Evolutionary conservation across 176 grass and related monocot species (phyloP), one percentile per base, ranked within the genome.

Genomic region (Raddia guianensis): DNA sequence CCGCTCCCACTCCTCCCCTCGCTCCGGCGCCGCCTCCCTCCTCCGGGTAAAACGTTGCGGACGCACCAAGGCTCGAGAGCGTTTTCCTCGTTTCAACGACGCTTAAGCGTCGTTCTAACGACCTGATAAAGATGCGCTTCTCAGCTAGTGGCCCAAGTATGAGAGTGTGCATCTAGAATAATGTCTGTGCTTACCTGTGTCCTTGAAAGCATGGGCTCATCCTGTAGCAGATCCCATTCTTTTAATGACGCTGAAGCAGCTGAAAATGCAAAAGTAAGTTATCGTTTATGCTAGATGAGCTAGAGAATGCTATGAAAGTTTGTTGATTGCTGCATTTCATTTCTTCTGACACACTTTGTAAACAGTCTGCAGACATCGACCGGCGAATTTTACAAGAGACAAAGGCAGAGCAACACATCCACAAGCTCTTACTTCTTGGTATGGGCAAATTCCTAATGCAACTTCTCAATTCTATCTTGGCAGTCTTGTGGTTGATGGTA

Each of bases 361-460:
- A 35, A 35, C 86, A 98, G 95, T 91, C 90, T 87, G 90, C 87
- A 71, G 88, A 91, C 56, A 95, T 98, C 52, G 92, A 95, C 70
- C 72, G 84, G 18, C 75, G 92, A 77, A 98, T 98, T 86, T 86
- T 82, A 80, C 86, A 91, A 84, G 95, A 93, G 76, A 93, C 95
- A 55, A 98, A 93, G 81, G 90, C 95, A 49, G 95, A 98, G 12
- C 90, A 98, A 47, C 95, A 98, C 84, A 89, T 95, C 83, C 88
- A 95, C 86, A 98, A 94, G 83, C 92, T 98, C 58, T 66, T 95
- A 68, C 90, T 98, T 76, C 96, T 95, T 62, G 96, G 96, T 98
- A 95, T 68, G 76, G 46, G 8, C 8, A 19, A 44, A 33, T 74
- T 83, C 50, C 3, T 43, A 27, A 8, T 73, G 49, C 16, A 8